A percentile compares a stretch with the other conserved stretches of the same genome.
Conservation (phyloP, 2,329 filamentous ascomycete species). For the Hypoxylon rubiginosum region DNA sequence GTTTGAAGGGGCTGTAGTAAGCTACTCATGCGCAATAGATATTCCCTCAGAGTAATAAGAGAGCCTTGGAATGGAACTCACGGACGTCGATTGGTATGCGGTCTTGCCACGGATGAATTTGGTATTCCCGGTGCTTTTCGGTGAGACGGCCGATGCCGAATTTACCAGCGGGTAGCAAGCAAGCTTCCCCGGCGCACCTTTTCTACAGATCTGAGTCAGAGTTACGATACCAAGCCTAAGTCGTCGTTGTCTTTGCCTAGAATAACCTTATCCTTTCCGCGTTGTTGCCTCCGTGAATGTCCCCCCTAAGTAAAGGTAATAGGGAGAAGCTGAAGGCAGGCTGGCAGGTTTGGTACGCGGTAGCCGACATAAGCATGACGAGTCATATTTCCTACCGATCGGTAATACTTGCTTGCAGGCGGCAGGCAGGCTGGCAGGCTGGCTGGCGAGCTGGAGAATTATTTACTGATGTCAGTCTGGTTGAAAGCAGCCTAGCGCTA, state of each 20-base stretch:
- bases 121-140: neutral
- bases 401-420: conserved; percentile 7
- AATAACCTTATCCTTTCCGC: conserved; percentile 54
- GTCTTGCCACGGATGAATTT: neutral
- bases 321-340: too few species aligned
- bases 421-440: too few species aligned
- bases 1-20: neutral
- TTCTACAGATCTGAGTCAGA: neutral
- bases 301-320: neutral
- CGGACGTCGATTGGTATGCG: neutral
- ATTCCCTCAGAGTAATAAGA: neutral
- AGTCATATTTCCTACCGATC: conserved; percentile 7
- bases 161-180: neutral
- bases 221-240: neutral
- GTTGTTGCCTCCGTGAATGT: neutral
- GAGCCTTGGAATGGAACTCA: neutral
- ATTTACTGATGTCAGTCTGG: neutral
- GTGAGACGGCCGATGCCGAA: neutral
- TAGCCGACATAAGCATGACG: conserved; percentile 10
- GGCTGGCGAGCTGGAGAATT: neutral
- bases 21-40: neutral
- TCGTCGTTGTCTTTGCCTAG: neutral
- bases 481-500: conserved; percentile 11
- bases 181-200: neutral
- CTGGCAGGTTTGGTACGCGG: neutral